A percentile compares a stretch with the other conserved stretches of the same genome.
These are phyloP conservation scores for Candida patagonica DNA, from an alignment of 805 yeast genomes.

Conservation along the genomic window DNA sequence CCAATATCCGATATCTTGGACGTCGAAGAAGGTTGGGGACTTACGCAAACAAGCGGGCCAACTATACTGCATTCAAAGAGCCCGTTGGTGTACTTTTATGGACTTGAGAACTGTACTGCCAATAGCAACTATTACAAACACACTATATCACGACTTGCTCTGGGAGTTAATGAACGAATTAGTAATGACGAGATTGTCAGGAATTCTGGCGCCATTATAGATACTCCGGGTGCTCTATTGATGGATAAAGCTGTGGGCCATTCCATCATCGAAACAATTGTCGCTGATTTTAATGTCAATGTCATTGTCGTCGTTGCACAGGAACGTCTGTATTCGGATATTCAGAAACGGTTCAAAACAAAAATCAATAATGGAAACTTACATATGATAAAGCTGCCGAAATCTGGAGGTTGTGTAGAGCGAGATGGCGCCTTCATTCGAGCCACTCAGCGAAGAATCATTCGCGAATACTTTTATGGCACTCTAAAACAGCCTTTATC, in stretches of 20 bases:
- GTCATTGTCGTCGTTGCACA: conserved; percentile 64
- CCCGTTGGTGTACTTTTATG: conserved; percentile 77
- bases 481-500: conserved; percentile 50
- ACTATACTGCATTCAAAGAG: conserved; percentile 60
- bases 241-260: conserved; percentile 24
- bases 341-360: conserved; percentile 36
- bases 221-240: conserved; percentile 48
- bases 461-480: conserved; percentile 88
- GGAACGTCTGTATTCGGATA: conserved; percentile 57
- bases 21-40: conserved; percentile 62
- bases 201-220: conserved; percentile 56
- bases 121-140: conserved; percentile 50
- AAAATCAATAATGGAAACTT: conserved; percentile 19
- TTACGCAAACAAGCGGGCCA: conserved; percentile 52
- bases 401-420: conserved; percentile 70
- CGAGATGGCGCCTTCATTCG: conserved; percentile 61
- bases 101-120: conserved; percentile 49
- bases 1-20: conserved; percentile 76
- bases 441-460: conserved; percentile 62
- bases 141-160: conserved; percentile 40
- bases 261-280: conserved; percentile 43
- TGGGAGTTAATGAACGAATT: conserved; percentile 37
- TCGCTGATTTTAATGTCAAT: conserved; percentile 51
- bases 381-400: conserved; percentile 51
- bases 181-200: conserved; percentile 37